Percentiles rank a stretch among this genome's conserved stretches.
Conservation (phyloP, 371 early-diverging fungal species). For the Mucor circinelloides region DNA sequence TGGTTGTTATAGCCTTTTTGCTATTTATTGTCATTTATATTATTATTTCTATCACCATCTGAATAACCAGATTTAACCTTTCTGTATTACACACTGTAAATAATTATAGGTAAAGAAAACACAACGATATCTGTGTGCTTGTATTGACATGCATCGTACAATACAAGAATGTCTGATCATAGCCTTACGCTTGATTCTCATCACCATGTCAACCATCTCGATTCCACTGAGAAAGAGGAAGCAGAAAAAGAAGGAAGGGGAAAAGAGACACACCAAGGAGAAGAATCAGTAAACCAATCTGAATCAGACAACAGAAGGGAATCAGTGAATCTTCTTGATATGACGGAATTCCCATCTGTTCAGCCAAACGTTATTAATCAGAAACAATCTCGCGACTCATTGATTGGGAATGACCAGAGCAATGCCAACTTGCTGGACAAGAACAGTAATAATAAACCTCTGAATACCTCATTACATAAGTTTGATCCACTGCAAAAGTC, state of each 20-base stretch:
- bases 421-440: background rate
- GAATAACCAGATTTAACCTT: background rate
- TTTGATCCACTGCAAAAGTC: slow-evolving; percentile 8
- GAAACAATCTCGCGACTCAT: background rate
- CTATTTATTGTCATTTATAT: background rate
- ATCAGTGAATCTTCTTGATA: slow-evolving; percentile 12
- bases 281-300: background rate
- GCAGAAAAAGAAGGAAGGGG: background rate
- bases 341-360: slow-evolving; percentile 8
- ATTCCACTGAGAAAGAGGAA: background rate
- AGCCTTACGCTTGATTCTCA: background rate
- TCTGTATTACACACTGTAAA: background rate
- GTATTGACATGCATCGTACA: background rate
- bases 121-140: background rate
- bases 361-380: slow-evolving; percentile 4
- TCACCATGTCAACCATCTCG: background rate
- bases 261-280: background rate
- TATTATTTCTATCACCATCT: background rate
- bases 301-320: background rate
- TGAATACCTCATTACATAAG: background rate
- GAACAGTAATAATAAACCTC: background rate
- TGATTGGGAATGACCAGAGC: background rate
- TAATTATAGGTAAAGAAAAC: background rate
- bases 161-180: background rate
- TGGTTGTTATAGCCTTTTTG: background rate